Conservation (phyloP, 805 yeast species). For the Suhomyces emberorum region DNA sequence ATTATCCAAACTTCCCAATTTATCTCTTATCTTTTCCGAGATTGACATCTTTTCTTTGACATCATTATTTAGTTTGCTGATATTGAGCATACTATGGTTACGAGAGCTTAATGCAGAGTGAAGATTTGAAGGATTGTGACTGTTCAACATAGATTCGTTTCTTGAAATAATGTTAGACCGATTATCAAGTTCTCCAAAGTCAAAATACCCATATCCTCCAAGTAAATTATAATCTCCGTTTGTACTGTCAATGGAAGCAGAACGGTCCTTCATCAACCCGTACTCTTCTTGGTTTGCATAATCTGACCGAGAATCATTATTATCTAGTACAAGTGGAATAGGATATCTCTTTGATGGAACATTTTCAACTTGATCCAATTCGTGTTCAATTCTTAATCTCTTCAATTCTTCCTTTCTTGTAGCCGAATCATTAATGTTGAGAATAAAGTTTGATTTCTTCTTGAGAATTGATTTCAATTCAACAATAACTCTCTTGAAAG, state of each 20-base stretch:
- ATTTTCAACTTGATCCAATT: conserved; percentile 26
- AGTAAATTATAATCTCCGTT: conserved; percentile 37
- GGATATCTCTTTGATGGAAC: conserved; percentile 21
- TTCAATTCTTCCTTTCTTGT: conserved; percentile 32
- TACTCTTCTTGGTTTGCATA: conserved; percentile 2
- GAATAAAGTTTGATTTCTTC: conserved; percentile 31
- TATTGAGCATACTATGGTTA: conserved; percentile 30
- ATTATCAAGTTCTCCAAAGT: conserved; percentile 61
- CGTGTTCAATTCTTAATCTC: conserved; percentile 32
- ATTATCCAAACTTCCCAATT: conserved; percentile 20
- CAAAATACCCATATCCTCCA: conserved; percentile 89
- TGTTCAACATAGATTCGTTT: conserved; percentile 28
- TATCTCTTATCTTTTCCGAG: conserved; percentile 38
- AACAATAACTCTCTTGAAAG: conserved; percentile 57
- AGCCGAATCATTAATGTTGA: conserved; percentile 30
- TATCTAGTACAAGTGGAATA: conserved; percentile 12
- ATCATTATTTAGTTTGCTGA: conserved; percentile 17
- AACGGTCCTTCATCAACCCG: conserved; percentile 1
- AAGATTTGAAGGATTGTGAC: conserved; percentile 15
- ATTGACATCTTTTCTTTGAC: conserved; percentile 29
- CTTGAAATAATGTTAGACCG: conserved; percentile 42
- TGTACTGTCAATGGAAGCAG: conserved; percentile 6
- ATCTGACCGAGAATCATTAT: conserved; percentile 7
- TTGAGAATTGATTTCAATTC: conserved; percentile 54
- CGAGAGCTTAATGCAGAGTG: conserved; percentile 17